Conservation (phyloP, 495 filamentous ascomycete species). For the Penicillium lividum region DNA sequence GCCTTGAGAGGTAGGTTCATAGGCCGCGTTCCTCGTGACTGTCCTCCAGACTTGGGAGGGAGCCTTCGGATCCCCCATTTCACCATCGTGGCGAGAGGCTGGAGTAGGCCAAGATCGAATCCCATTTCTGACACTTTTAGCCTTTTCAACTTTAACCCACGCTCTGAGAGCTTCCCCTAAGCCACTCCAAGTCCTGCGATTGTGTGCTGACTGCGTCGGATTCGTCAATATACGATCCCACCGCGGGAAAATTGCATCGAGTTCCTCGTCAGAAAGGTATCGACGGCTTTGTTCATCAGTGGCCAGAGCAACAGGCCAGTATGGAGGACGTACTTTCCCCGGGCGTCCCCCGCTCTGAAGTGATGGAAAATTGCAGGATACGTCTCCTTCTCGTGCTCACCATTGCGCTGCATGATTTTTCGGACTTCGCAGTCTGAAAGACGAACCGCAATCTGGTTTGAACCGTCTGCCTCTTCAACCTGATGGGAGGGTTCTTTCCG, state of each 20-base stretch:
- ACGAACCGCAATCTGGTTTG: neutral
- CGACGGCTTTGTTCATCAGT: constrained; percentile 6
- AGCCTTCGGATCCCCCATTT: neutral
- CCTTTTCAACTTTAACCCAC: neutral
- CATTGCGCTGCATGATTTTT: neutral
- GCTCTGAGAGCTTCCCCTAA: neutral
- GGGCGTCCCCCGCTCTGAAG: no score
- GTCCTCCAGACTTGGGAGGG: neutral
- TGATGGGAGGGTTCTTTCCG: no score
- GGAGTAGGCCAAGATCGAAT: neutral
- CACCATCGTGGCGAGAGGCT: neutral
- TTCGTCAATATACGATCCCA: neutral
- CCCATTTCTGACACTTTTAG: neutral
- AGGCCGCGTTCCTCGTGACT: no score
- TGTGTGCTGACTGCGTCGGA: no score
- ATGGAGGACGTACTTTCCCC: neutral
- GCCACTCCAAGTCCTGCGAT: no score
- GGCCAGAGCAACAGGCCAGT: constrained; percentile 11
- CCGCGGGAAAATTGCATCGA: constrained; percentile 5
- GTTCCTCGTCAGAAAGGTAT: neutral
- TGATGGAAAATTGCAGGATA: neutral
- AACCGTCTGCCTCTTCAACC: neutral
- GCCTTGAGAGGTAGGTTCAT: no score
- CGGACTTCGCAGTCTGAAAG: constrained; percentile 1
- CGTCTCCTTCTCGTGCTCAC: neutral